phyloP scores from a whole-genome alignment of 371 early-diverging fungal genomes.

The Rhizopus sp. region DNA sequence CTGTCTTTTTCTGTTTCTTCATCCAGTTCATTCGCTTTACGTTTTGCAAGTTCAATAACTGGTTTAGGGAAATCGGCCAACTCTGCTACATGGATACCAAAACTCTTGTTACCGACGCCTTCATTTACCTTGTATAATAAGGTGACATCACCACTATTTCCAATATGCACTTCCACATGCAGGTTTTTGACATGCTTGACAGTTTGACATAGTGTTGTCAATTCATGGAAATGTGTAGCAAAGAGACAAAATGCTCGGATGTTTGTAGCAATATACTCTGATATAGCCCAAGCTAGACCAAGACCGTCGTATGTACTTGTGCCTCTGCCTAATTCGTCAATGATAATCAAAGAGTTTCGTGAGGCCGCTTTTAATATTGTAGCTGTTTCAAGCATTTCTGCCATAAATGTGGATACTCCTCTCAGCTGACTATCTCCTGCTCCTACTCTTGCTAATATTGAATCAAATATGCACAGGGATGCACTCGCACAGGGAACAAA shows the following conservation, averaged over 20 bases:
- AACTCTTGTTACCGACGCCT: slow-evolving; percentile 95
- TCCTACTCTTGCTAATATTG: slow-evolving; percentile 95
- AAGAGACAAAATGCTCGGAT: slow-evolving; percentile 85
- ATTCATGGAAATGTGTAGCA: slow-evolving; percentile 98
- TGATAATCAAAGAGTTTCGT: slow-evolving; percentile 88
- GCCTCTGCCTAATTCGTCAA: slow-evolving; percentile 99
- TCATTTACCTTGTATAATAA: slow-evolving; percentile 86
- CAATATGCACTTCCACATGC: slow-evolving; percentile 83
- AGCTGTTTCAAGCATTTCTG: slow-evolving; percentile 99
- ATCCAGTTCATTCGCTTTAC: slow-evolving; percentile 88
- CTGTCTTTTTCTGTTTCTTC: slow-evolving; percentile 30
- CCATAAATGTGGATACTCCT: slow-evolving; percentile 99
- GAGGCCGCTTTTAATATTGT: slow-evolving; percentile 88
- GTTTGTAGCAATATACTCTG: slow-evolving; percentile 88
- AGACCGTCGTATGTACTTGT: slow-evolving; percentile 99
- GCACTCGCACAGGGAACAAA: slow-evolving; percentile 95
- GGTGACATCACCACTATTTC: slow-evolving; percentile 66
- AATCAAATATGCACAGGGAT: slow-evolving; percentile 82
- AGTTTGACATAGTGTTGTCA: slow-evolving; percentile 79
- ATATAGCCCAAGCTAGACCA: slow-evolving; percentile 96
- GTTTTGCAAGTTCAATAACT: slow-evolving; percentile 82
- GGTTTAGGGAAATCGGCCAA: slow-evolving; percentile 91
- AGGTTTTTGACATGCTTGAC: slow-evolving; percentile 80
- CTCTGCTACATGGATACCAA: slow-evolving; percentile 99
- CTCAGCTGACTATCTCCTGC: slow-evolving; percentile 95